Evolutionary conservation across 2,329 filamentous ascomycete genomes (phyloP).

Genomic region (Balansia obtecta): DNA sequence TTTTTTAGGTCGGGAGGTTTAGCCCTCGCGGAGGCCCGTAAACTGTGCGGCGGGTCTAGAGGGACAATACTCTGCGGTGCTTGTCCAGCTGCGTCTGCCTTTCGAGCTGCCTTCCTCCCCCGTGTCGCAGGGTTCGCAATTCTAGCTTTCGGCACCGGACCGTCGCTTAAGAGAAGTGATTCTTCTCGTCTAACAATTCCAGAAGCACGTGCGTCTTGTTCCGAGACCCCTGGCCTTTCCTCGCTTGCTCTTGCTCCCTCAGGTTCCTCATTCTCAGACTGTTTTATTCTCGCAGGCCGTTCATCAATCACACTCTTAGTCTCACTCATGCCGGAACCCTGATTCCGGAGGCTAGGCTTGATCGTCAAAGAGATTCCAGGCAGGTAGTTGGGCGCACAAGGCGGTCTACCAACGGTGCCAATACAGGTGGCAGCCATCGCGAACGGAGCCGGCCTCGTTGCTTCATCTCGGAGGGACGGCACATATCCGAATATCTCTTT

Average conservation of each 20-base stretch:
- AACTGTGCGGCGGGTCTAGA: conserved; percentile 16
- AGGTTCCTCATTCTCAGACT: not conserved
- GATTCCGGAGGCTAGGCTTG: not conserved
- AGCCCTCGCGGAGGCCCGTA: conserved; percentile 1
- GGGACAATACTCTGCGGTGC: conserved; percentile 30
- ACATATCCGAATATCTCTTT: conserved; percentile 33
- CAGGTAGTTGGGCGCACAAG: not conserved
- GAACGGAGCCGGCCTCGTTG: conserved; percentile 9
- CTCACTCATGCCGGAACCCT: not conserved
- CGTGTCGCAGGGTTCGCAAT: conserved; percentile 37
- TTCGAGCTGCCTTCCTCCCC: conserved; percentile 39
- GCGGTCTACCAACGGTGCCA: conserved; percentile 3
- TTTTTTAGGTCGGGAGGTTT: not conserved
- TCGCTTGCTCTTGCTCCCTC: not conserved
- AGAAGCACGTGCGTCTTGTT: not conserved
- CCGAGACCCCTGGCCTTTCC: not conserved
- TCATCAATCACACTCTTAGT: not conserved
- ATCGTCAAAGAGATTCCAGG: conserved; percentile 1
- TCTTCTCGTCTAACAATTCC: not conserved
- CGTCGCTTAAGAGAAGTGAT: not conserved
- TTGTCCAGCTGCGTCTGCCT: conserved; percentile 37
- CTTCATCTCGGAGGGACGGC: conserved; percentile 9
- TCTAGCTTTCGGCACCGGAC: conserved; percentile 6
- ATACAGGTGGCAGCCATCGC: conserved; percentile 7
- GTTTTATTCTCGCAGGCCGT: not conserved